Evolutionary conservation across 805 yeast genomes (phyloP), one percentile per base, ranked within the genome.

Genomic region (Torulaspora quercuum): DNA sequence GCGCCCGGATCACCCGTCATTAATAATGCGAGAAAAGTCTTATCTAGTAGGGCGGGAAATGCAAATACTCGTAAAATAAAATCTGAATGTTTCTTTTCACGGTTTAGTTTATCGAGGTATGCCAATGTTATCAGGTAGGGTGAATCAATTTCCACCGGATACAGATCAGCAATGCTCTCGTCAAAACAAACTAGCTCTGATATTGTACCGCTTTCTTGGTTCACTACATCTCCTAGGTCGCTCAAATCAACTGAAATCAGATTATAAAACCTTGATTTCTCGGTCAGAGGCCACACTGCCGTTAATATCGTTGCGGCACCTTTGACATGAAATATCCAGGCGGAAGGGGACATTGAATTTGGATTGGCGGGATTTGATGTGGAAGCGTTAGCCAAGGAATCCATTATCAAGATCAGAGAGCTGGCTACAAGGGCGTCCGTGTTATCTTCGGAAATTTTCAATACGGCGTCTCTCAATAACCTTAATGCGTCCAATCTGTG

Each of bases 321-420:
- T 50, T 92, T 84, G 8, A 90, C 96, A 54, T 90, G 97, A 68
- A 86, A 92, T 39, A 90, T 80, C 97, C 97, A 90, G 0, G 97
- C 95, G 3, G 92, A 80, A 2, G 97, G 89, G 1, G 96, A 95
- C 39, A 88, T 80, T 5, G 69, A 61, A 37, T 57, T 58, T 3
- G 78, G 37, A 20, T 38, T 35, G 14, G 46, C 43, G 9, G 49
- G 33, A 2, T 65, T 59, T n/a, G 50, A 45, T 14, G 48, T 29
- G 76, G 95, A 76, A 0, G 96, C 97, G 61, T 89, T 89, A 3
- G 97, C 97, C 46, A 87, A 66, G 0, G 97, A 85, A 58, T 90
- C 97, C 84, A 90, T 84, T 37, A 88, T 88, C 38, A 90, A 67
- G 24, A 90, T 78, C 44, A 89, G 70, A 0, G 96, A 95, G 34